Percentiles rank a stretch among this genome's conserved stretches.
phyloP scores from a whole-genome alignment of 352 stramenopile species.

The Phytophthora cryptogea region DNA sequence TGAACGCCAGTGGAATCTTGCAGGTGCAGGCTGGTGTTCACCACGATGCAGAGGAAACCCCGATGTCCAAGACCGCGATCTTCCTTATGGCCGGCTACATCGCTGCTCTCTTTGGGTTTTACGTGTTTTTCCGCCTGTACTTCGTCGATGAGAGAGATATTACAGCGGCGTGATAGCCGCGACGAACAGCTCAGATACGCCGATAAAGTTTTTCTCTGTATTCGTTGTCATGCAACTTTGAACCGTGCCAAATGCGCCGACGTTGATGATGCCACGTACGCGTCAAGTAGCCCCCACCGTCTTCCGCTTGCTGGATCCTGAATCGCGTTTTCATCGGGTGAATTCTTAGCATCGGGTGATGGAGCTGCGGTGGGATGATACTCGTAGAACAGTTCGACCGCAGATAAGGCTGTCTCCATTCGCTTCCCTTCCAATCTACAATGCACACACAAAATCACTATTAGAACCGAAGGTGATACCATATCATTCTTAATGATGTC shows the following conservation, averaged over 20 bases:
- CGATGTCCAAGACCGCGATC: constrained; percentile 72
- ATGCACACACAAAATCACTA: constrained; percentile 3
- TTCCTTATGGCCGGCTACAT: constrained; percentile 62
- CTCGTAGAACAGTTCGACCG: constrained; percentile 48
- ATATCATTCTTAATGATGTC: background rate
- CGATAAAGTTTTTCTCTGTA: constrained; percentile 7
- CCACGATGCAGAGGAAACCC: constrained; percentile 74
- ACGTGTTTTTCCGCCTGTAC: constrained; percentile 72
- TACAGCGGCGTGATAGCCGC: constrained; percentile 28
- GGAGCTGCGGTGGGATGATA: constrained; percentile 27
- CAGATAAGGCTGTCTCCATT: constrained; percentile 37
- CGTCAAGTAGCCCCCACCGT: constrained; percentile 30
- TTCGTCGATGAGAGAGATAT: constrained; percentile 62
- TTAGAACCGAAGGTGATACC: background rate
- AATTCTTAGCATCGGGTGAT: background rate
- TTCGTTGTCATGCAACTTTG: constrained; percentile 19
- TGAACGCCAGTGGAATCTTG: constrained; percentile 85
- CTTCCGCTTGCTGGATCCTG: background rate
- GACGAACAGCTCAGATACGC: too few species aligned
- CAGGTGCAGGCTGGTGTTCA: constrained; percentile 83
- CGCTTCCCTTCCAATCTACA: constrained; percentile 46
- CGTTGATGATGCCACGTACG: constrained; percentile 24
- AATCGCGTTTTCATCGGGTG: background rate
- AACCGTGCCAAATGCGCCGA: constrained; percentile 22
- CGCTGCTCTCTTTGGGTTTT: constrained; percentile 51